Conservation (phyloP, 164 flowering plant species). For the Cinnamomum micranthum region DNA sequence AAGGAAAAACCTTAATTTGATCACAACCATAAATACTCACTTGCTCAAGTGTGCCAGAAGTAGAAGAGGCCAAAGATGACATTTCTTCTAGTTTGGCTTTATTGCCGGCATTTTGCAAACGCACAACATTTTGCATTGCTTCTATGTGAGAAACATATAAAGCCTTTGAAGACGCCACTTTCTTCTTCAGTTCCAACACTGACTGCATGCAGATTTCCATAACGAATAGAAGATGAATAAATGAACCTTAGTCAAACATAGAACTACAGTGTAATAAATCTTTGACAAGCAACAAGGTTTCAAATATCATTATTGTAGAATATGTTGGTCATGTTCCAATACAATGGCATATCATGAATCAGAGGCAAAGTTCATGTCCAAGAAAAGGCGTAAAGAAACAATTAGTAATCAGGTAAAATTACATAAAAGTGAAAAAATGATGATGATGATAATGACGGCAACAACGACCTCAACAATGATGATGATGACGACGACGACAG, state of each 20-base stretch:
- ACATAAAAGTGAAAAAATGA: not conserved
- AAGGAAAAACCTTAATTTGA: not conserved
- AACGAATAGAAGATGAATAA: not conserved
- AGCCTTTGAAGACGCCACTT: constrained; percentile 52
- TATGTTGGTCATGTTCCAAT: not conserved
- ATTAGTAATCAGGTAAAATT: not conserved
- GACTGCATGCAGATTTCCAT: constrained; percentile 37
- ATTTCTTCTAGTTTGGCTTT: constrained; percentile 79
- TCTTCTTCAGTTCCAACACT: constrained; percentile 53
- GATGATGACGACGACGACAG: too few species aligned
- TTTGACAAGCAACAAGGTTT: not conserved
- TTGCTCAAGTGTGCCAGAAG: constrained; percentile 49
- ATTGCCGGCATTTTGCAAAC: constrained; percentile 68
- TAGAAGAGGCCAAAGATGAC: constrained; percentile 43
- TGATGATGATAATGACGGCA: too few species aligned
- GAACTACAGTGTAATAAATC: not conserved
- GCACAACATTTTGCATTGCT: constrained; percentile 85
- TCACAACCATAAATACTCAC: constrained; percentile 29
- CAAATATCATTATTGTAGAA: not conserved
- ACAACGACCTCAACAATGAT: too few species aligned
- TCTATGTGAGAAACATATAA: constrained; percentile 73
- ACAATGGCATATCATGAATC: not conserved
- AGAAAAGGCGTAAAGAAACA: not conserved
- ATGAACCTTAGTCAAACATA: not conserved
- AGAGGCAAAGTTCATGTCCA: too few species aligned